Percentiles rank a stretch among this genome's conserved stretches.
Conservation (phyloP, 768 basidiomycete genomes). For the Megacollybia marginata region DNA sequence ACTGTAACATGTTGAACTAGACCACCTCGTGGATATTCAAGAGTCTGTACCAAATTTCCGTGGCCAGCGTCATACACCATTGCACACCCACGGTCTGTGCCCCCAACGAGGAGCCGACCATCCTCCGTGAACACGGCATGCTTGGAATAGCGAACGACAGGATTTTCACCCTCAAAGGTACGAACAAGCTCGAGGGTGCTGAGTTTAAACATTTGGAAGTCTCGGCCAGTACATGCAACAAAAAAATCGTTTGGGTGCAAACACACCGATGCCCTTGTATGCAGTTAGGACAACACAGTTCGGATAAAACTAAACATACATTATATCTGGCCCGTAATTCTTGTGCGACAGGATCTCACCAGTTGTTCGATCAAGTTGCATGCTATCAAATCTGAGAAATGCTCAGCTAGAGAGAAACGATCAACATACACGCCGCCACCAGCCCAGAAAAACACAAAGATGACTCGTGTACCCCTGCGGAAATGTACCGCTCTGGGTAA, state of each 20-base stretch:
- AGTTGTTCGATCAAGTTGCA: not conserved
- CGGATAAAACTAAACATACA: too few relatives aligned
- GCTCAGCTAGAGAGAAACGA: too few relatives aligned
- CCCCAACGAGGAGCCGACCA: not conserved
- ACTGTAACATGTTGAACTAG: constrained; percentile 2
- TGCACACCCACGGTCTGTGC: constrained; percentile 1
- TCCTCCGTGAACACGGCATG: not conserved
- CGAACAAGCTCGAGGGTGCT: not conserved
- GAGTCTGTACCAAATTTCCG: not conserved
- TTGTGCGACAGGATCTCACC: not conserved
- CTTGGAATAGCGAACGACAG: not conserved
- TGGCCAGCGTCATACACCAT: not conserved
- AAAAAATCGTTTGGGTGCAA: not conserved
- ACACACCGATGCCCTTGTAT: not conserved
- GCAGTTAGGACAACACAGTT: too few relatives aligned
- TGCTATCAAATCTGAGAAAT: not conserved
- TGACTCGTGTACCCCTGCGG: not conserved
- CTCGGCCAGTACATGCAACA: constrained; percentile 1
- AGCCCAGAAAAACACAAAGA: not conserved
- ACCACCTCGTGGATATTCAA: not conserved
- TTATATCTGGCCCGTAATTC: too few relatives aligned
- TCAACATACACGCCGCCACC: not conserved
- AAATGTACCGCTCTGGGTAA: not conserved
- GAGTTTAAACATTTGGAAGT: constrained; percentile 1
- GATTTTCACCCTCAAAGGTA: not conserved